Percentiles rank a stretch among this genome's conserved stretches.
These are phyloP conservation scores for Pouteria campechiana DNA, from an alignment of 179 eudicot species.

Conservation along the genomic window DNA sequence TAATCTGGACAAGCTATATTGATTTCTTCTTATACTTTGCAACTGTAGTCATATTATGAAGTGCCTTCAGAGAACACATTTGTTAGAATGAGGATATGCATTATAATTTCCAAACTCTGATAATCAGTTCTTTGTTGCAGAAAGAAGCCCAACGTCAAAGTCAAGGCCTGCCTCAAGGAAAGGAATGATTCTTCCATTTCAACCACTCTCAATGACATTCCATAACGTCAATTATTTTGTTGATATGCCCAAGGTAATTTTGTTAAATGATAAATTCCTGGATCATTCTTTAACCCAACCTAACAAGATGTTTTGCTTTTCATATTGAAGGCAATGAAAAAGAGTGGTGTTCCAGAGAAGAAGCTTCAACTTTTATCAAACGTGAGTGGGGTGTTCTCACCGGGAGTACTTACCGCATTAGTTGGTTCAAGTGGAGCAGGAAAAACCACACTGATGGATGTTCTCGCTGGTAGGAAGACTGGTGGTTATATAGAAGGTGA, in stretches of 20 bases:
- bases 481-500: conserved; percentile 93
- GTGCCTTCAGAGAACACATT: too few species aligned
- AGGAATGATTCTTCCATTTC: conserved; percentile 97
- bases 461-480: conserved; percentile 92
- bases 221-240: conserved; percentile 80
- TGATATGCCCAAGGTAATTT: conserved; percentile 87
- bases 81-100: too few species aligned
- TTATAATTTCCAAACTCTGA: too few species aligned
- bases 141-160: conserved; percentile 2
- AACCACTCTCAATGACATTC: conserved; percentile 80
- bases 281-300: neutral
- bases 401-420: conserved; percentile 89
- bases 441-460: conserved; percentile 96
- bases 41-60: too few species aligned
- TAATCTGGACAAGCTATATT: too few species aligned
- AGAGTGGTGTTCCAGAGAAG: conserved; percentile 56
- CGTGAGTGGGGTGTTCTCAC: conserved; percentile 86
- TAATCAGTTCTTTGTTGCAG: too few species aligned
- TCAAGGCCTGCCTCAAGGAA: conserved; percentile 18
- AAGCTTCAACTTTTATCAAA: conserved; percentile 65
- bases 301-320: neutral
- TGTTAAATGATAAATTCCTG: neutral
- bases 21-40: conserved; percentile 8
- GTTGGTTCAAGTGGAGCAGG: conserved; percentile 99
- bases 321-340: conserved; percentile 53